Evolutionary conservation across 2,329 filamentous ascomycete genomes (phyloP).

Genomic region (Epichloe baconii): DNA sequence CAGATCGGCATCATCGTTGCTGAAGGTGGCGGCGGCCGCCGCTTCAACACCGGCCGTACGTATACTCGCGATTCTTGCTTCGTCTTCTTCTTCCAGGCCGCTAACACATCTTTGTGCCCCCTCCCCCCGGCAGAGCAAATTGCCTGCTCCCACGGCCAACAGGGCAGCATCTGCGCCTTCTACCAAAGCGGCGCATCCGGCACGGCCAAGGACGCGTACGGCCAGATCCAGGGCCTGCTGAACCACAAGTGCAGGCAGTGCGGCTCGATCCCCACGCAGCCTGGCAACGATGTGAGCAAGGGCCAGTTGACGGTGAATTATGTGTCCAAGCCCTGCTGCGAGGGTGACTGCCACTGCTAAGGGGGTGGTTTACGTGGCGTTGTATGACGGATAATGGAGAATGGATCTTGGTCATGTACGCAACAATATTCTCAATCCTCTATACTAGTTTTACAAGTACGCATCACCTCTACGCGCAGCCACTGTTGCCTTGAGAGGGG

Average conservation of each 20-base stretch:
- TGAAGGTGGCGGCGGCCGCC: slow-evolving; percentile 5
- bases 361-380: no score
- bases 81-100: no score
- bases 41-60: slow-evolving; percentile 1
- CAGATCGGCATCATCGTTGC: slow-evolving; percentile 7
- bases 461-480: no score
- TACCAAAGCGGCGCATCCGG: slow-evolving; percentile 10
- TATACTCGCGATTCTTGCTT: no score
- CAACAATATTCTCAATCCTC: no score
- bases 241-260: slow-evolving; percentile 9
- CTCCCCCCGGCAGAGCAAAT: slow-evolving; percentile 6
- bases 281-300: slow-evolving; percentile 9
- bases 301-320: slow-evolving; percentile 10
- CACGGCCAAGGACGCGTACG: slow-evolving; percentile 6
- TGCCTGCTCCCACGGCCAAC: slow-evolving; percentile 8
- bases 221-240: slow-evolving; percentile 6
- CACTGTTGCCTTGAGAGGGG: no score
- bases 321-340: slow-evolving; percentile 8
- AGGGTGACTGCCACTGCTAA: slow-evolving; percentile 7
- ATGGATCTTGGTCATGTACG: no score
- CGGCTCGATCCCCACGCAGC: slow-evolving; percentile 9
- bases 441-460: no score
- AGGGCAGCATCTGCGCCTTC: slow-evolving; percentile 9
- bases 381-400: no score
- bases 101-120: no score